phyloP scores from a whole-genome alignment of 495 filamentous ascomycete genomes.

The Viridothelium virens region DNA sequence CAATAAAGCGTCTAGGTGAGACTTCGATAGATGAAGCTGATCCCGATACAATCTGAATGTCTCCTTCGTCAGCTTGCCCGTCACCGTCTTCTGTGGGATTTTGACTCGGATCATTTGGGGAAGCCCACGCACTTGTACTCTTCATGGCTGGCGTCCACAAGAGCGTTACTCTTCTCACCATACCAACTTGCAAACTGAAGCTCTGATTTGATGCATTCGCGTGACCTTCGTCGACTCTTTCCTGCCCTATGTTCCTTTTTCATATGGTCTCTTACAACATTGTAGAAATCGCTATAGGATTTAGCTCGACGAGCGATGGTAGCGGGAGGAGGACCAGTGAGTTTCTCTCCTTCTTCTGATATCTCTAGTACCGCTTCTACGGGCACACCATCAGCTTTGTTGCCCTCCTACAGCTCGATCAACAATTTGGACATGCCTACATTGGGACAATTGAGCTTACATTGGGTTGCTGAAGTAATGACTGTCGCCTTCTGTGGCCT shows the following conservation, averaged over 20 bases:
- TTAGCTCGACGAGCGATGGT: constrained; percentile 58
- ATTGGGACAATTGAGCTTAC: constrained; percentile 42
- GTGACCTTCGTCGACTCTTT: constrained; percentile 37
- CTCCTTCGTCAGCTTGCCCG: constrained; percentile 17
- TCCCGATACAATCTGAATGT: constrained; percentile 59
- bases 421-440: constrained; percentile 26
- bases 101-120: too few species aligned
- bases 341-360: constrained; percentile 44
- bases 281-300: constrained; percentile 68
- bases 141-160: constrained; percentile 74
- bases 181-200: constrained; percentile 58
- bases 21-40: constrained; percentile 67
- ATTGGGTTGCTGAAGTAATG: constrained; percentile 61
- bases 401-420: constrained; percentile 39
- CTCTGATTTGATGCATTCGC: constrained; percentile 36
- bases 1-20: constrained; percentile 75
- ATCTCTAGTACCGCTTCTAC: constrained; percentile 40
- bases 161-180: constrained; percentile 51
- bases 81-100: too few species aligned
- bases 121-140: constrained; percentile 63
- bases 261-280: constrained; percentile 51
- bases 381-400: constrained; percentile 38
- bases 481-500: constrained; percentile 50
- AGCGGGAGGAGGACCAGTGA: constrained; percentile 52
- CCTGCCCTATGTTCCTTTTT: constrained; percentile 40